A percentile compares a stretch with the other conserved stretches of the same genome.
These are phyloP conservation scores for Blastobotrys capitulatus DNA, from an alignment of 1,139 yeast species.

Conservation along the genomic window DNA sequence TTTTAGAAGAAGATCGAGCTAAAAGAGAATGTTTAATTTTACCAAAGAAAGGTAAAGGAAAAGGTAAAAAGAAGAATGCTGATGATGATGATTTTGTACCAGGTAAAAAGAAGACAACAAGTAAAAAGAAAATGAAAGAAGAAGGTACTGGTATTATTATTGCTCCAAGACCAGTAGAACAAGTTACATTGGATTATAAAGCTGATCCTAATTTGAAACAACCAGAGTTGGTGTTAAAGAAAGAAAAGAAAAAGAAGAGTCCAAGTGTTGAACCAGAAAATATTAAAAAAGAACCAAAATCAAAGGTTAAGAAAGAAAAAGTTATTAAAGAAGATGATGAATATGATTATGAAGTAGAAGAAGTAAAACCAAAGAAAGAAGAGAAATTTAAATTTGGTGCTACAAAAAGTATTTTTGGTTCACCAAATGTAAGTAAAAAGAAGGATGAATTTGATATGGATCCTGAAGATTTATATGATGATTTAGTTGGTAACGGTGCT, in stretches of 20 bases:
- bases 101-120: slow-evolving; percentile 16
- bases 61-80: slow-evolving; percentile 20
- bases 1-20: slow-evolving; percentile 50
- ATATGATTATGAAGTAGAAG: neutral
- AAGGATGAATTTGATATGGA: slow-evolving; percentile 27
- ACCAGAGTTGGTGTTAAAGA: slow-evolving; percentile 4
- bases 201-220: slow-evolving; percentile 2
- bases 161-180: slow-evolving; percentile 1
- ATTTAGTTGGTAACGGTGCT: slow-evolving; percentile 15
- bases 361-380: neutral
- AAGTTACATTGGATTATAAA: slow-evolving; percentile 9
- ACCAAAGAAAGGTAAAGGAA: slow-evolving; percentile 16
- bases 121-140: slow-evolving; percentile 9
- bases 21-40: slow-evolving; percentile 25
- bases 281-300: neutral
- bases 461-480: slow-evolving; percentile 27
- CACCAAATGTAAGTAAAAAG: slow-evolving; percentile 23
- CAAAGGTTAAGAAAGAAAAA: neutral
- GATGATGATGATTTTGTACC: slow-evolving; percentile 22
- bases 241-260: neutral
- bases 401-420: slow-evolving; percentile 25
- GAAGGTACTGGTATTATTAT: slow-evolving; percentile 1
- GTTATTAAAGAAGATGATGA: neutral
- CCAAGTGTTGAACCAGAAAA: slow-evolving; percentile 6
- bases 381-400: slow-evolving; percentile 13